These are phyloP conservation scores for Juncus inflexus DNA, from an alignment of 176 grass and related monocot species.

Conservation along the genomic window DNA sequence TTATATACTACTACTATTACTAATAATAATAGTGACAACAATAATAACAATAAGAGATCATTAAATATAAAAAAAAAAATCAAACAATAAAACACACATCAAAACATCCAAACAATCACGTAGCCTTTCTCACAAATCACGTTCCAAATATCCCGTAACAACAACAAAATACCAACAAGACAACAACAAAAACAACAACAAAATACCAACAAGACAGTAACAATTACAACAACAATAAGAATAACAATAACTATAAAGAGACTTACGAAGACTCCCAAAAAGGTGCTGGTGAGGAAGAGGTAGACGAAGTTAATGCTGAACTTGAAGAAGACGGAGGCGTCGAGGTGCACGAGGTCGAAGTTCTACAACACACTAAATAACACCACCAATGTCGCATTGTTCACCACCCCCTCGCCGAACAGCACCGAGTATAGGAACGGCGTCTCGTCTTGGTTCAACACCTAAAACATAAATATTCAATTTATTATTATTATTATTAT, in stretches of 20 bases:
- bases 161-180: slow-evolving; percentile 2
- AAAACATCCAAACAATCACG: too few relatives aligned
- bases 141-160: too few relatives aligned
- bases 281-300: slow-evolving; percentile 79
- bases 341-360: slow-evolving; percentile 67
- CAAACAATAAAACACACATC: too few relatives aligned
- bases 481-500: too few relatives aligned
- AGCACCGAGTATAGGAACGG: slow-evolving; percentile 88
- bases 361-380: slow-evolving; percentile 94
- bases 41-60: too few relatives aligned
- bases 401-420: slow-evolving; percentile 96
- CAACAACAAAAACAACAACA: too few relatives aligned
- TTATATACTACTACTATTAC: not conserved
- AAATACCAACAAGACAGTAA: too few relatives aligned
- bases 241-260: not conserved
- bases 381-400: slow-evolving; percentile 90
- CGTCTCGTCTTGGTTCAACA: slow-evolving; percentile 96
- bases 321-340: slow-evolving; percentile 44
- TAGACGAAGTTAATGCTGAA: slow-evolving; percentile 70
- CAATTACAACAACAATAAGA: too few relatives aligned
- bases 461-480: too few relatives aligned
- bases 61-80: too few relatives aligned
- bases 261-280: slow-evolving; percentile 96
- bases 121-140: too few relatives aligned
- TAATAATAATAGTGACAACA: too few relatives aligned